Evolutionary conservation across 2,329 filamentous ascomycete genomes (phyloP), one percentile per base, ranked within the genome.

Genomic region (Calonectria pteridis): DNA sequence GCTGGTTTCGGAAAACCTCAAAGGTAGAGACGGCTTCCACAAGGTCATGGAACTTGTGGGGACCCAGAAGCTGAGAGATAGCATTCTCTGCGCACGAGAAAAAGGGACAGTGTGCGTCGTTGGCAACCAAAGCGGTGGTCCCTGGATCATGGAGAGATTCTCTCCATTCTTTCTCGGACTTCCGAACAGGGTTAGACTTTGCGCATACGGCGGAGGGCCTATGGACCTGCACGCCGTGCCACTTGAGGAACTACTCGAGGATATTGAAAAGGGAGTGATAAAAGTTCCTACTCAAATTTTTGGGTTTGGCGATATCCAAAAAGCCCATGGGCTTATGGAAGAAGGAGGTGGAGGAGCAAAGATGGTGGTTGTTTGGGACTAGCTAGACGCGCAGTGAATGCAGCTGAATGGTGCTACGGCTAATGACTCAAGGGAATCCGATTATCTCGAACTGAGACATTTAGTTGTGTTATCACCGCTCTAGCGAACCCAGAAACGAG

Each of bases 1-100:
- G 6, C 4, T 31, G 1, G 40, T 67, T 46, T 67, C 35, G 9
- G 26, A 43, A 5, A 26, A 23, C 2, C 50, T 67, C 33, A 43
- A 58, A 23, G 55, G 31, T 5, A 33, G 46, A 31, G 33, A 29
- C 18, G 43, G 67, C 4, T 70, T 70, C 6, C 31, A 65, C 6
- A 70, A 53, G 23, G 67, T 70, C 18, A 64, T 70, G 67, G 58
- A 70, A n/a, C 67, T 70, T 31, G 58, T 70, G 7, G 69, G 69
- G 23, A 71, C 62, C 29, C 23, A 49, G 2, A 66, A 49, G 6
- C 28, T 71, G 33, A 28, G 37, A 14, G 59, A 71, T 23, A 71
- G 69, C 62, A 55, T 71, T 28, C 49, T 37, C 20, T 66, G 62
- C 20, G 62, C 59, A 5, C 14, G 18, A 20, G 29, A 40, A 20